These are phyloP conservation scores for Colletotrichum tanaceti DNA, from an alignment of 2,329 filamentous ascomycete species.

Conservation along the genomic window DNA sequence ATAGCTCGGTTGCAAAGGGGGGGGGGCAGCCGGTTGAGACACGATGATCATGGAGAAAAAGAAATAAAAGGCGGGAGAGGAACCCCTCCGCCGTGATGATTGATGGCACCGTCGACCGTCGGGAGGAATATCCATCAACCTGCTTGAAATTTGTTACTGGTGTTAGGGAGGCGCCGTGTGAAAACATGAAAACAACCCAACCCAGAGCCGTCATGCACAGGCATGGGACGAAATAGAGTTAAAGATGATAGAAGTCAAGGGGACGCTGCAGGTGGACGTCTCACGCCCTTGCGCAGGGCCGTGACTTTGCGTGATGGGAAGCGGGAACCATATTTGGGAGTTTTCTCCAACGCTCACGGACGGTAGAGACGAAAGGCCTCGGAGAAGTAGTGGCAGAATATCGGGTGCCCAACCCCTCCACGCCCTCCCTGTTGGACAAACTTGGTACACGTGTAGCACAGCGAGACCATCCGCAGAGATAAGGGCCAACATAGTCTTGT, in stretches of 20 bases:
- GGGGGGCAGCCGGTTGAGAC: too few species aligned
- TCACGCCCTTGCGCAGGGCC: conserved; percentile 11
- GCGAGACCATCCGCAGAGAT: conserved; percentile 12
- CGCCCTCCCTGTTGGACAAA: not conserved
- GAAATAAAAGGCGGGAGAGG: too few species aligned
- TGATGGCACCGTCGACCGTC: not conserved
- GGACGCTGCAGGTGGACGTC: not conserved
- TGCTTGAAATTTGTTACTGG: not conserved
- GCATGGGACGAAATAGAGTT: conserved; percentile 21
- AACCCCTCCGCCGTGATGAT: not conserved
- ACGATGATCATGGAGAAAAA: not conserved
- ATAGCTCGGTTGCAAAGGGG: not conserved
- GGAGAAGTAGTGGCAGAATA: not conserved
- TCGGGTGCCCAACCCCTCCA: too few species aligned
- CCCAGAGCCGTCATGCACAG: not conserved
- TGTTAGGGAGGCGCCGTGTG: not conserved
- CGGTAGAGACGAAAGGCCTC: not conserved
- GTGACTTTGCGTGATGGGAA: conserved; percentile 4
- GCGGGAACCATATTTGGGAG: too few species aligned
- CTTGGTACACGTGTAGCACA: conserved; percentile 1
- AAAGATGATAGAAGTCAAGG: conserved; percentile 4
- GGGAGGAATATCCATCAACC: not conserved
- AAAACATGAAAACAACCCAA: not conserved
- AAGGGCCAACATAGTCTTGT: not conserved
- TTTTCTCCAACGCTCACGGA: not conserved